These are phyloP conservation scores for baker's yeast (Saccharomyces cerevisiae) DNA, from an alignment of 805 yeast species.

Conservation along the genomic window DNA sequence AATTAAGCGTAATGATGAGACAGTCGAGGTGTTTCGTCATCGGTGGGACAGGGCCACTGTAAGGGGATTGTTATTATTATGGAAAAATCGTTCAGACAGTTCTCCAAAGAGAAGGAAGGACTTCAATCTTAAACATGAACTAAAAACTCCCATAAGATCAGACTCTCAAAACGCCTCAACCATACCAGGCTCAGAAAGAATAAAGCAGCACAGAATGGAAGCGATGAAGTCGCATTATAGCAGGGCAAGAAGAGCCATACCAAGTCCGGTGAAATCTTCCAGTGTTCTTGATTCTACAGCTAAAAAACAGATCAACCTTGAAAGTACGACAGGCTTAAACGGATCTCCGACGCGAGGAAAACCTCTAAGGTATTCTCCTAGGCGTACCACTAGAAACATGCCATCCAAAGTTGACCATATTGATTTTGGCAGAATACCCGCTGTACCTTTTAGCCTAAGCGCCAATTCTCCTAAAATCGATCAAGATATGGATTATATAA, in stretches of 20 bases:
- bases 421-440: neutral
- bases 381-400: neutral
- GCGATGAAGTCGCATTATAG: constrained; percentile 32
- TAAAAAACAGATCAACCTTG: neutral
- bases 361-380: neutral
- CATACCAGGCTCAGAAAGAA: constrained; percentile 33
- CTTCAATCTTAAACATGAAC: constrained; percentile 1
- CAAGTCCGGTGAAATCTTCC: constrained; percentile 32
- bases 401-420: neutral
- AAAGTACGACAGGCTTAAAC: neutral
- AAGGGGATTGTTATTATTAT: constrained; percentile 30
- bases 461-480: neutral
- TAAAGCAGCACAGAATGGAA: constrained; percentile 31
- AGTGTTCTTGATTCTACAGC: constrained; percentile 13
- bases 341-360: neutral
- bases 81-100: constrained; percentile 24
- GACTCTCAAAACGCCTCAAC: constrained; percentile 8
- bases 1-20: constrained; percentile 29
- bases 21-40: constrained; percentile 26
- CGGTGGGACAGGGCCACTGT: constrained; percentile 36
- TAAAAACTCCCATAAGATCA: constrained; percentile 18
- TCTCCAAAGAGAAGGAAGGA: constrained; percentile 6
- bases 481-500: neutral
- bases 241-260: constrained; percentile 30
- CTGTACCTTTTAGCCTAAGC: neutral